Percentiles rank a stretch among this genome's conserved stretches.
Conservation (phyloP, 768 basidiomycete genomes). For the Rhodotorula toruloides region DNA sequence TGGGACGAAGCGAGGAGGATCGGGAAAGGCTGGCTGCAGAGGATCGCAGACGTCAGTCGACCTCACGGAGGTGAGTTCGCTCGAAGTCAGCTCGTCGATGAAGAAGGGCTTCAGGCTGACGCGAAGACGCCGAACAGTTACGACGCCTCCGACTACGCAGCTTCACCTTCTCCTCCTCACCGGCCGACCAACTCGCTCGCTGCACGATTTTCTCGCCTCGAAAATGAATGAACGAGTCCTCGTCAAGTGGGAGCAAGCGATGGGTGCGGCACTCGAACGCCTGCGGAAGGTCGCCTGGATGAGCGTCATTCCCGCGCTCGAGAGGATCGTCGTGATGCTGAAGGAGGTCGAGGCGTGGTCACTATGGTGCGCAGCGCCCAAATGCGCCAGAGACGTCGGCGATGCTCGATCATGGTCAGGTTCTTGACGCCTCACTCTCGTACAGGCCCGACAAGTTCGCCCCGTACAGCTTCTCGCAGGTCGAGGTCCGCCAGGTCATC, state of each 20-base stretch:
- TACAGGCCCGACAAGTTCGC: slow-evolving; percentile 26
- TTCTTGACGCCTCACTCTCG: neutral
- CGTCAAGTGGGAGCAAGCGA: slow-evolving; percentile 41
- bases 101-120: neutral
- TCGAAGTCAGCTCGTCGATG: neutral
- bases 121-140: neutral
- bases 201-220: slow-evolving; percentile 40
- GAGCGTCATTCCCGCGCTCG: slow-evolving; percentile 36
- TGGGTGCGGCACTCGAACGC: slow-evolving; percentile 25
- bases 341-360: slow-evolving; percentile 39
- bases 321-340: slow-evolving; percentile 38
- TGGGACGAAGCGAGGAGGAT: slow-evolving; percentile 39
- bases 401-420: neutral
- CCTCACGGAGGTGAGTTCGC: slow-evolving; percentile 23
- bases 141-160: slow-evolving; percentile 10
- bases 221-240: slow-evolving; percentile 42
- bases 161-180: slow-evolving; percentile 37
- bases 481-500: slow-evolving; percentile 9
- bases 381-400: neutral
- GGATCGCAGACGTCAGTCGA: slow-evolving; percentile 26
- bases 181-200: slow-evolving; percentile 24
- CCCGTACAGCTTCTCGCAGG: neutral
- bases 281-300: slow-evolving; percentile 34
- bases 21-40: slow-evolving; percentile 36
- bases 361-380: slow-evolving; percentile 20